A percentile compares a stretch with the other conserved stretches of the same genome.
Conservation (phyloP, 805 yeast species). For the Sugiyamaella lignohabitans region DNA sequence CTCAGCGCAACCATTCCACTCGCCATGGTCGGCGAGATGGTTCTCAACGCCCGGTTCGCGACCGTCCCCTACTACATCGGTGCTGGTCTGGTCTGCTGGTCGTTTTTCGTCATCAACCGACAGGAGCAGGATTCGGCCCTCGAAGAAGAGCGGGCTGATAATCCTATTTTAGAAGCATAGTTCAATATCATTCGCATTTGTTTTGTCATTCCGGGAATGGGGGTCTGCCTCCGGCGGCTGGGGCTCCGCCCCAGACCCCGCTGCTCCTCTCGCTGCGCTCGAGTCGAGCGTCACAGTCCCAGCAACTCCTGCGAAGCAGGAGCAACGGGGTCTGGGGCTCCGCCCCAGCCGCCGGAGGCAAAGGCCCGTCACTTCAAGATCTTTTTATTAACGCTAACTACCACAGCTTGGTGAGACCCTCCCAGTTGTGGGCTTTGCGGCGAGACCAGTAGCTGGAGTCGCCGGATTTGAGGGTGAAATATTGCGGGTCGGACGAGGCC, state of each 20-base stretch:
- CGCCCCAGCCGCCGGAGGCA: no score
- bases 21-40: slow-evolving; percentile 85
- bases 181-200: no score
- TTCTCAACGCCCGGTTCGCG: slow-evolving; percentile 59
- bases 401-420: slow-evolving; percentile 15
- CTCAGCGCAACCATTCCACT: slow-evolving; percentile 88
- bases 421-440: slow-evolving; percentile 42
- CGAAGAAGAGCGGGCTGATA: no score
- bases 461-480: slow-evolving; percentile 56
- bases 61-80: slow-evolving; percentile 66
- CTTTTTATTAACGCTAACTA: no score
- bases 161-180: no score
- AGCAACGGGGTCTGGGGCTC: no score
- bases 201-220: no score
- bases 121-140: slow-evolving; percentile 49
- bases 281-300: no score
- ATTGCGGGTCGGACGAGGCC: slow-evolving; percentile 28
- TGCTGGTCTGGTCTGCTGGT: slow-evolving; percentile 69
- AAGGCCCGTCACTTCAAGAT: no score
- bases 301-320: no score
- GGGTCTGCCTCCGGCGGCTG: neutral
- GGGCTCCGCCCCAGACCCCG: slow-evolving; percentile 1
- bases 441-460: slow-evolving; percentile 66
- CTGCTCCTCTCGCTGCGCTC: no score
- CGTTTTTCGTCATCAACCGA: slow-evolving; percentile 77